phyloP scores from a whole-genome alignment of 2,329 filamentous ascomycete species.

The Curvularia lunata region DNA sequence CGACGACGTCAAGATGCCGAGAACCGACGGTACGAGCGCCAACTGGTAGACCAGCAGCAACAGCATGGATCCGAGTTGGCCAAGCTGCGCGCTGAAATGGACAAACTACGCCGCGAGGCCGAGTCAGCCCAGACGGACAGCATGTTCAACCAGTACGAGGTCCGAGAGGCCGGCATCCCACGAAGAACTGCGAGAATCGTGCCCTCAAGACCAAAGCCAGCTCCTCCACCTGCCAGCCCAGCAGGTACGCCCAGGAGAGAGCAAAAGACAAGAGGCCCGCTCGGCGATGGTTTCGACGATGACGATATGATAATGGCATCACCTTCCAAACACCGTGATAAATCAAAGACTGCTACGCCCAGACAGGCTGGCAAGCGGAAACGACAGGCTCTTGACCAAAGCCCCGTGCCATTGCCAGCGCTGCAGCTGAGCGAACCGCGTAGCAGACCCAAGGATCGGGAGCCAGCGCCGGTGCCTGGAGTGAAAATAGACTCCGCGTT shows the following conservation, averaged over 20 bases:
- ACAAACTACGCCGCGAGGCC: slow-evolving; percentile 69
- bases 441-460: slow-evolving; percentile 48
- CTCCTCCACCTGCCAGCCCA: slow-evolving; percentile 33
- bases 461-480: slow-evolving; percentile 18
- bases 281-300: slow-evolving; percentile 80
- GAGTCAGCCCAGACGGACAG: slow-evolving; percentile 72
- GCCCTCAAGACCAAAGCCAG: slow-evolving; percentile 34
- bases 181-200: slow-evolving; percentile 50
- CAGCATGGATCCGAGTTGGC: slow-evolving; percentile 68
- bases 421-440: slow-evolving; percentile 57
- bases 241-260: slow-evolving; percentile 66
- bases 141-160: slow-evolving; percentile 75
- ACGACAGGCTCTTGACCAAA: slow-evolving; percentile 65
- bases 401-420: slow-evolving; percentile 63
- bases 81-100: slow-evolving; percentile 68
- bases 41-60: slow-evolving; percentile 67
- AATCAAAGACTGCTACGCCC: slow-evolving; percentile 63
- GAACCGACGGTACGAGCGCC: slow-evolving; percentile 66
- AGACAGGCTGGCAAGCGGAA: slow-evolving; percentile 72
- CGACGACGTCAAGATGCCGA: slow-evolving; percentile 71
- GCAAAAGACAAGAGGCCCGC: slow-evolving; percentile 60
- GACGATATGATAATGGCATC: slow-evolving; percentile 63
- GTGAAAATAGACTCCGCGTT: slow-evolving; percentile 37
- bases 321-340: slow-evolving; percentile 58
- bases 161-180: slow-evolving; percentile 61